A percentile compares a stretch with the other conserved stretches of the same genome.
phyloP scores from a whole-genome alignment of 2,329 filamentous ascomycete genomes.

The Lachnellula cervina region DNA sequence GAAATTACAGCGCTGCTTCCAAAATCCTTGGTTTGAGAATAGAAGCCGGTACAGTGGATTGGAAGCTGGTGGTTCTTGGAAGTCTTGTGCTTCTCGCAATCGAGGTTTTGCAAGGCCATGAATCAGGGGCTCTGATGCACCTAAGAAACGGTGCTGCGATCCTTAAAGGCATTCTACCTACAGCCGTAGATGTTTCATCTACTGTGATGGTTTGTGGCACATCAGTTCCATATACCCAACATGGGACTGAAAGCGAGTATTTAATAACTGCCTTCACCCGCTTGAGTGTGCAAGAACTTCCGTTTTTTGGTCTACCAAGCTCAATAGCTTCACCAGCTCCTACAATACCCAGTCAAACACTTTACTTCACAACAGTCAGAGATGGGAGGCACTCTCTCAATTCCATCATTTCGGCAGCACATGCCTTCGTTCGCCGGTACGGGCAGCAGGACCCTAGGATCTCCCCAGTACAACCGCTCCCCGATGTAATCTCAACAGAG shows the following conservation, averaged over 20 bases:
- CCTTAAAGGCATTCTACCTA: conserved; percentile 1
- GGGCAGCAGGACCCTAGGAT: not conserved
- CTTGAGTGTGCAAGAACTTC: conserved; percentile 4
- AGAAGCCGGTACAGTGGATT: not conserved
- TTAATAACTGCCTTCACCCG: conserved; percentile 5
- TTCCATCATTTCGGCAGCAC: not conserved
- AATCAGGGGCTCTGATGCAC: conserved; percentile 5
- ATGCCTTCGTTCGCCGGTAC: conserved; percentile 1
- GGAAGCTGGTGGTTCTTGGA: conserved; percentile 6
- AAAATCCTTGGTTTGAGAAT: conserved; percentile 7
- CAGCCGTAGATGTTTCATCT: not conserved
- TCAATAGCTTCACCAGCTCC: not conserved
- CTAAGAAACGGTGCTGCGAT: conserved; percentile 4
- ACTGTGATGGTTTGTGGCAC: not conserved
- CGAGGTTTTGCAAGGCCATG: conserved; percentile 11
- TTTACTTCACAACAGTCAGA: not conserved
- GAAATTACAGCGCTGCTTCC: conserved; percentile 19
- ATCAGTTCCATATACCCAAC: not conserved
- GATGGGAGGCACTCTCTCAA: conserved; percentile 2
- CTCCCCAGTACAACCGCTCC: not conserved
- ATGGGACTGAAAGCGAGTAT: not conserved
- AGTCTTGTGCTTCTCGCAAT: conserved; percentile 12
- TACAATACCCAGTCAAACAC: not conserved
- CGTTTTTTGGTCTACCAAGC: conserved; percentile 5
- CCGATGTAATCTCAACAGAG: not conserved